phyloP scores from a whole-genome alignment of 495 filamentous ascomycete genomes.

The Geopyxis carbonaria region DNA sequence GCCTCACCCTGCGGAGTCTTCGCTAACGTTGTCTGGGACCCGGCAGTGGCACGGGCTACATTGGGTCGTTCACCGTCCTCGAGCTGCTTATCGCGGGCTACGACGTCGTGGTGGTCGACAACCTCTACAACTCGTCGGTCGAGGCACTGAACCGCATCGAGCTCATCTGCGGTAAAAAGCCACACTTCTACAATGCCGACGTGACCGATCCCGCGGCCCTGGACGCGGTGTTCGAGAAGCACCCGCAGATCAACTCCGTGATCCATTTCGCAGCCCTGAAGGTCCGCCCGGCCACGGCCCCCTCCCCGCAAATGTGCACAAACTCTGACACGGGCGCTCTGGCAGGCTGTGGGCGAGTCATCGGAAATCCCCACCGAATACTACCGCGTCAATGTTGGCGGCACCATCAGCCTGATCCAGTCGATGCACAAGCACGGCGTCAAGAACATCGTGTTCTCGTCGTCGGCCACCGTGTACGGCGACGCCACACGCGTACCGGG shows the following conservation, averaged over 20 bases:
- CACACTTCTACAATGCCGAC: slow-evolving; percentile 70
- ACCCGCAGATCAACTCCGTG: slow-evolving; percentile 89
- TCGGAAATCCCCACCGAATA: slow-evolving; percentile 92
- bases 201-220: slow-evolving; percentile 69
- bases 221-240: slow-evolving; percentile 72
- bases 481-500: slow-evolving; percentile 89
- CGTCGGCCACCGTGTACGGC: slow-evolving; percentile 90
- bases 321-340: not conserved
- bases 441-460: slow-evolving; percentile 94
- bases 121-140: slow-evolving; percentile 82
- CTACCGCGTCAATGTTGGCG: slow-evolving; percentile 90
- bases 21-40: not conserved
- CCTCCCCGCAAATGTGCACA: not conserved
- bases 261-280: slow-evolving; percentile 98
- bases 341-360: slow-evolving; percentile 86
- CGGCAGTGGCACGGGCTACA: slow-evolving; percentile 86
- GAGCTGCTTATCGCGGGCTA: slow-evolving; percentile 85
- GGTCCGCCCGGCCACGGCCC: too few species aligned
- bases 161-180: slow-evolving; percentile 76
- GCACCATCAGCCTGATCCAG: slow-evolving; percentile 71
- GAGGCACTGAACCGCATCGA: slow-evolving; percentile 86
- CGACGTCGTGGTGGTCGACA: slow-evolving; percentile 90
- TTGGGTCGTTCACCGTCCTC: slow-evolving; percentile 90
- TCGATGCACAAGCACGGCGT: slow-evolving; percentile 81
- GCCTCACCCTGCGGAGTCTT: not conserved